These are phyloP conservation scores for Gigaspora rosea DNA, from an alignment of 192 early-diverging fungal species.

Conservation along the genomic window DNA sequence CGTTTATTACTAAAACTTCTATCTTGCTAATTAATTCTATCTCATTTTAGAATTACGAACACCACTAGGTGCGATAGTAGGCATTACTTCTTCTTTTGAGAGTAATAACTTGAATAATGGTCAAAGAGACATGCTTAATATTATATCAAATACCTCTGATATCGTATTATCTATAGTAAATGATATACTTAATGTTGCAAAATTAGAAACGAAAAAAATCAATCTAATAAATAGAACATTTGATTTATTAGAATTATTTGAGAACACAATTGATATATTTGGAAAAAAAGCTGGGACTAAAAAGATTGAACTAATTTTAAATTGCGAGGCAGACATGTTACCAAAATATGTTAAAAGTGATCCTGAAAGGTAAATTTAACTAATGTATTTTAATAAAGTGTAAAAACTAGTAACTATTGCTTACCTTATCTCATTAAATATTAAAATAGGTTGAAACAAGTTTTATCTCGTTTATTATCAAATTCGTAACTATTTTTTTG, in stretches of 20 bases:
- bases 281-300: conserved; percentile 41
- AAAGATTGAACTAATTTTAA: conserved; percentile 46
- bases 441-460: conserved; percentile 38
- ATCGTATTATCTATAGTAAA: conserved; percentile 45
- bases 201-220: conserved; percentile 44
- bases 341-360: conserved; percentile 37
- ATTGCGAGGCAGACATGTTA: conserved; percentile 44
- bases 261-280: conserved; percentile 45
- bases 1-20: not conserved
- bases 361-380: conserved; percentile 33
- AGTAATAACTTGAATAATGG: conserved; percentile 40
- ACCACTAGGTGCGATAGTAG: conserved; percentile 47
- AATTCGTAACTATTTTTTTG: conserved; percentile 41
- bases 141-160: conserved; percentile 46
- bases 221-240: conserved; percentile 47
- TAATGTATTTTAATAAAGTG: not conserved
- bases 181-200: conserved; percentile 44
- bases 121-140: conserved; percentile 47
- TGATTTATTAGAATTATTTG: conserved; percentile 45
- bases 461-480: conserved; percentile 52
- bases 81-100: conserved; percentile 44
- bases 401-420: not conserved
- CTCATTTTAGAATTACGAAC: conserved; percentile 29
- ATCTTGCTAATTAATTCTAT: not conserved
- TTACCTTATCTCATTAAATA: not conserved